Percentiles rank a stretch among this genome's conserved stretches.
phyloP scores from a whole-genome alignment of 75 land plant species.

The Sequoia sempervirens region DNA sequence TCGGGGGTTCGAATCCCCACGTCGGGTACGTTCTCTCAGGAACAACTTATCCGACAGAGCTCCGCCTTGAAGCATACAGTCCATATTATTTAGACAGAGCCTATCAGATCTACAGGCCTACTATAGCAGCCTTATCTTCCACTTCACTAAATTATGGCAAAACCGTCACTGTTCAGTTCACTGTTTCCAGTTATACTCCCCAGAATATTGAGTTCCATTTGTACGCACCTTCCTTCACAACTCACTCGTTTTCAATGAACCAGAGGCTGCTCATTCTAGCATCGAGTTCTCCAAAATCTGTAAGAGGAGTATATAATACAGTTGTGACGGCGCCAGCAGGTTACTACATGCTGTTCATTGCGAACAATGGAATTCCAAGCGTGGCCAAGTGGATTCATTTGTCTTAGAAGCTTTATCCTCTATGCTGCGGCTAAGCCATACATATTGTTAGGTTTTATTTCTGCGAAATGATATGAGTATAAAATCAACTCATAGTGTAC shows the following conservation, averaged over 20 bases:
- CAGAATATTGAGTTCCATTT: neutral
- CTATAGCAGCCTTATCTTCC: neutral
- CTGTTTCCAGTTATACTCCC: slow-evolving; percentile 7
- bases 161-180: slow-evolving; percentile 27
- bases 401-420: neutral
- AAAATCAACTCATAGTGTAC: too few relatives aligned
- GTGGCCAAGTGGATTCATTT: slow-evolving; percentile 21
- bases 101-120: slow-evolving; percentile 25
- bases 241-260: slow-evolving; percentile 63
- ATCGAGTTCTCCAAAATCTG: neutral
- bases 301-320: neutral
- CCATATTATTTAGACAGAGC: slow-evolving; percentile 34
- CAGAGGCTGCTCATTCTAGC: slow-evolving; percentile 56
- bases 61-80: slow-evolving; percentile 42
- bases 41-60: slow-evolving; percentile 35
- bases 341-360: slow-evolving; percentile 32
- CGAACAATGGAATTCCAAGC: slow-evolving; percentile 26
- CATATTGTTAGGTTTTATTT: too few relatives aligned
- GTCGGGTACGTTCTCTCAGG: slow-evolving; percentile 15
- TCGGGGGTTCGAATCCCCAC: slow-evolving; percentile 48
- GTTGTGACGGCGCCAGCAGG: slow-evolving; percentile 12
- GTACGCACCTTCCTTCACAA: slow-evolving; percentile 49
- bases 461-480: too few relatives aligned
- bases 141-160: slow-evolving; percentile 27
- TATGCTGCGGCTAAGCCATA: too few relatives aligned